Evolutionary conservation across 1,284 basidiomycete genomes (phyloP).

Genomic region (Ceratobasidium sp.): DNA sequence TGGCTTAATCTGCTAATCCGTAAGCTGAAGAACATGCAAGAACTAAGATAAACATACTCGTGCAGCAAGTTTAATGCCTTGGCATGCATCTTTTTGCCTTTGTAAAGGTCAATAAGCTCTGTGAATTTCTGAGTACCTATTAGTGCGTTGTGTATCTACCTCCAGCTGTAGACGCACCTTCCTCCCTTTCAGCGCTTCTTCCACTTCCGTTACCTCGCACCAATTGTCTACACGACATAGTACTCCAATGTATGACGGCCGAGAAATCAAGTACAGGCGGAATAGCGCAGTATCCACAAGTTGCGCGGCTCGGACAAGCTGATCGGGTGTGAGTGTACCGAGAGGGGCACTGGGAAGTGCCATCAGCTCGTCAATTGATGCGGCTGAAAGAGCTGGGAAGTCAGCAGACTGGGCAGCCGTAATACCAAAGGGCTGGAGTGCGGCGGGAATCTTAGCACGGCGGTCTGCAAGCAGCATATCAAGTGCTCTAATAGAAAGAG

Average conservation of each 20-base stretch:
- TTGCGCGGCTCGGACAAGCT: conserved; percentile 87
- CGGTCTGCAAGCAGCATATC: conserved; percentile 70
- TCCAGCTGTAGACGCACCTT: conserved; percentile 61
- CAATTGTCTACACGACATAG: conserved; percentile 93
- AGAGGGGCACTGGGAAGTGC: conserved; percentile 75
- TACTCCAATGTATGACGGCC: conserved; percentile 84
- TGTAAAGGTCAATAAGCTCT: conserved; percentile 91
- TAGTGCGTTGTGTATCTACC: neutral
- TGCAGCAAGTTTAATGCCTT: conserved; percentile 85
- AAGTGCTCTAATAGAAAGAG: conserved; percentile 24
- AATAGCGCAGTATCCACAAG: conserved; percentile 96
- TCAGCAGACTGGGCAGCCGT: conserved; percentile 71
- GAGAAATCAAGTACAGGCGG: conserved; percentile 87
- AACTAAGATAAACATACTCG: conserved; percentile 62
- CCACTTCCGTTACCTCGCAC: conserved; percentile 96
- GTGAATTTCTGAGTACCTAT: conserved; percentile 72
- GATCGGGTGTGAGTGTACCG: conserved; percentile 72
- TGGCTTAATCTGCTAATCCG: conserved; percentile 68
- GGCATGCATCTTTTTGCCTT: conserved; percentile 93
- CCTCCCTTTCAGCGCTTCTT: conserved; percentile 81
- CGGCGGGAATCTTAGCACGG: conserved; percentile 81
- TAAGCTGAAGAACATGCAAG: neutral
- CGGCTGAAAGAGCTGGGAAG: conserved; percentile 68
- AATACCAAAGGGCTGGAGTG: conserved; percentile 72
- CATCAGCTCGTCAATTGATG: conserved; percentile 76